Evolutionary conservation across 495 filamentous ascomycete species (phyloP).

Genomic region (Hyaloscypha bicolor): DNA sequence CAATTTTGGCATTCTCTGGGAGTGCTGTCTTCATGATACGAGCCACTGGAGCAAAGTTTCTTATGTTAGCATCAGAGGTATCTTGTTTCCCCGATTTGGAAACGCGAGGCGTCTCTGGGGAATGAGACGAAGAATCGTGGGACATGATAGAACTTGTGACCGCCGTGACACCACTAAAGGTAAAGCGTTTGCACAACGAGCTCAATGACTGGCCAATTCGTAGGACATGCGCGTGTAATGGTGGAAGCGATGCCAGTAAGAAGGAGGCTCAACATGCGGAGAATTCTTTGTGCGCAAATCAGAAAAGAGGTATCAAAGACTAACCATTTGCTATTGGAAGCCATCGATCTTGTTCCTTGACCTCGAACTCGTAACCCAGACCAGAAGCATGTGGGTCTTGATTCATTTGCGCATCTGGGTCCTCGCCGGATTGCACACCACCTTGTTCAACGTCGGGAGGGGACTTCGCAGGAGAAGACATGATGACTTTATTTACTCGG

Average conservation of each 20-base stretch:
- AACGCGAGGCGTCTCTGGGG: conserved; percentile 41
- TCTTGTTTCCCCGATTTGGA: conserved; percentile 51
- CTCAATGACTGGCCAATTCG: conserved; percentile 32
- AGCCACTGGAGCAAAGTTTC: conserved; percentile 89
- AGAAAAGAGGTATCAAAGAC: conserved; percentile 54
- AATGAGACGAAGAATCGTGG: conserved; percentile 54
- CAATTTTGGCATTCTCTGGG: conserved; percentile 98
- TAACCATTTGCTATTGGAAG: conserved; percentile 99
- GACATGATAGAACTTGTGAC: conserved; percentile 46
- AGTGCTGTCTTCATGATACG: conserved; percentile 98
- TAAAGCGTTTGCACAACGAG: conserved; percentile 35
- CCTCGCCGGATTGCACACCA: conserved; percentile 89
- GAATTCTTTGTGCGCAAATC: conserved; percentile 46
- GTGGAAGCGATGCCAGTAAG: conserved; percentile 51
- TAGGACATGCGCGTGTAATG: conserved; percentile 33
- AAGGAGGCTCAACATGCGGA: conserved; percentile 48
- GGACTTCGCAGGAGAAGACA: conserved; percentile 73
- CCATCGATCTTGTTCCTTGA: conserved; percentile 99
- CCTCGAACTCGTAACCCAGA: conserved; percentile 89
- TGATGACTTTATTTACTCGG: conserved; percentile 62
- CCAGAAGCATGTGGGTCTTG: conserved; percentile 60
- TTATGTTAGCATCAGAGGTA: conserved; percentile 79
- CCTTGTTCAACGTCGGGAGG: conserved; percentile 85
- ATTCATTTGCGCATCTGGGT: conserved; percentile 63
- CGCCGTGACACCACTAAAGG: conserved; percentile 31